These are phyloP conservation scores for Theobroma cacao DNA, from an alignment of 345 rosid genomes.

Conservation along the genomic window DNA sequence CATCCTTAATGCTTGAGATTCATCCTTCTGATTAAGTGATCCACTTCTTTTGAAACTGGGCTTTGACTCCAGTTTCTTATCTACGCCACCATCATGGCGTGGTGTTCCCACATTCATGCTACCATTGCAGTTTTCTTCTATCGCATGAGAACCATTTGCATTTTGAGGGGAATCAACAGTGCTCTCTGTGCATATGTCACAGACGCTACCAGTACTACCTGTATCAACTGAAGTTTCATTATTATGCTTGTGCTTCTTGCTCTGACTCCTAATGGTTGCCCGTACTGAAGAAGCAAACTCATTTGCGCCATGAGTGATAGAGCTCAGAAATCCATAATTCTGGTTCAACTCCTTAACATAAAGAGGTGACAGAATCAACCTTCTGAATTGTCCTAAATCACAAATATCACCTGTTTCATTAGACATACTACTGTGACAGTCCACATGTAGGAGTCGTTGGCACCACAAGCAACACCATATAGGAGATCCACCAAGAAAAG, in stretches of 20 bases:
- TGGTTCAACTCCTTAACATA: conserved; percentile 69
- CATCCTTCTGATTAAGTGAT: conserved; percentile 73
- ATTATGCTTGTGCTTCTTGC: conserved; percentile 74
- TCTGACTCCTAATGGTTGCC: conserved; percentile 86
- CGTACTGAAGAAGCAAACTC: conserved; percentile 92
- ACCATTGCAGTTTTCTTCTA: conserved; percentile 50
- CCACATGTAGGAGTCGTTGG: conserved; percentile 92
- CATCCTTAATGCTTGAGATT: conserved; percentile 54
- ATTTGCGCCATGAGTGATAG: conserved; percentile 95
- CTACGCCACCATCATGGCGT: conserved; percentile 38
- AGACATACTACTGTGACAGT: conserved; percentile 77
- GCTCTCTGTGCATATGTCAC: conserved; percentile 59
- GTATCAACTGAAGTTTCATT: conserved; percentile 59
- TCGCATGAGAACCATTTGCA: conserved; percentile 41
- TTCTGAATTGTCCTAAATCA: conserved; percentile 81
- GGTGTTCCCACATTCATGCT: conserved; percentile 31
- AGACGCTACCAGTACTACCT: conserved; percentile 45
- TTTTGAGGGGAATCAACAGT: conserved; percentile 47
- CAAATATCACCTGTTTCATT: conserved; percentile 82
- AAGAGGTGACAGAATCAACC: conserved; percentile 84
- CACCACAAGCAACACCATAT: conserved; percentile 99
- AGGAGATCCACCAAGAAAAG: conserved; percentile 95
- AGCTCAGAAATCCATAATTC: conserved; percentile 63
- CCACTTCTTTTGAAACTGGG: conserved; percentile 60
- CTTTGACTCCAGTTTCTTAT: conserved; percentile 48